A percentile compares a stretch with the other conserved stretches of the same genome.
Conservation (phyloP, 345 rosid species). For the Hibiscus mutabilis region DNA sequence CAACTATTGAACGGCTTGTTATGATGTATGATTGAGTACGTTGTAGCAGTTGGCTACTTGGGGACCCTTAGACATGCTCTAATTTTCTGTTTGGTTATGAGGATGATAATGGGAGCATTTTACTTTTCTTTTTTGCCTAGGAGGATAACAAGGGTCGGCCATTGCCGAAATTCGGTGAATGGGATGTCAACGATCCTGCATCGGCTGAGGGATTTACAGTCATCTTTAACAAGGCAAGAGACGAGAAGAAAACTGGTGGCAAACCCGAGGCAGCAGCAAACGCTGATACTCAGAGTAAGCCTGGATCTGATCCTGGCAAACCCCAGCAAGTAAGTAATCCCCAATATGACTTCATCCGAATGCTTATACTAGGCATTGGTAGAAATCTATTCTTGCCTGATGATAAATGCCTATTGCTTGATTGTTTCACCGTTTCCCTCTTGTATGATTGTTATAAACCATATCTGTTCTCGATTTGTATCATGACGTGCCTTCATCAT, state of each 20-base stretch:
- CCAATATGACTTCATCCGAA: background rate
- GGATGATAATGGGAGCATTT: conserved; percentile 5
- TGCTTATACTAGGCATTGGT: background rate
- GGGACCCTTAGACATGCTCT: background rate
- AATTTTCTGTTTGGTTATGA: background rate
- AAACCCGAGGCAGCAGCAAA: conserved; percentile 47
- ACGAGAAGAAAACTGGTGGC: conserved; percentile 90
- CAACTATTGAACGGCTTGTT: background rate
- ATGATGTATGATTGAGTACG: background rate
- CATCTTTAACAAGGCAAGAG: conserved; percentile 87
- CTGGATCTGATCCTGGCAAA: conserved; percentile 55
- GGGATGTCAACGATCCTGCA: conserved; percentile 92
- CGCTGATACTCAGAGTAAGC: conserved; percentile 38
- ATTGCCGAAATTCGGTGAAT: conserved; percentile 95
- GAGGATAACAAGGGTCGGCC: conserved; percentile 68
- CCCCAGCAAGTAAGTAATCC: conserved; percentile 64
- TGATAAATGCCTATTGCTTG: background rate
- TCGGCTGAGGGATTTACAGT: conserved; percentile 96
- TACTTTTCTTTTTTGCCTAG: conserved; percentile 9
- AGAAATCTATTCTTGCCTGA: background rate
- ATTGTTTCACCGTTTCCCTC: background rate
- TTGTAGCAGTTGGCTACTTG: background rate
- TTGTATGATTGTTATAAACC: background rate
- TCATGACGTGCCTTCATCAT: background rate
- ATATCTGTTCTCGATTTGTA: background rate